Conservation (phyloP, 768 basidiomycete genomes). For the Trametes cingulata region DNA sequence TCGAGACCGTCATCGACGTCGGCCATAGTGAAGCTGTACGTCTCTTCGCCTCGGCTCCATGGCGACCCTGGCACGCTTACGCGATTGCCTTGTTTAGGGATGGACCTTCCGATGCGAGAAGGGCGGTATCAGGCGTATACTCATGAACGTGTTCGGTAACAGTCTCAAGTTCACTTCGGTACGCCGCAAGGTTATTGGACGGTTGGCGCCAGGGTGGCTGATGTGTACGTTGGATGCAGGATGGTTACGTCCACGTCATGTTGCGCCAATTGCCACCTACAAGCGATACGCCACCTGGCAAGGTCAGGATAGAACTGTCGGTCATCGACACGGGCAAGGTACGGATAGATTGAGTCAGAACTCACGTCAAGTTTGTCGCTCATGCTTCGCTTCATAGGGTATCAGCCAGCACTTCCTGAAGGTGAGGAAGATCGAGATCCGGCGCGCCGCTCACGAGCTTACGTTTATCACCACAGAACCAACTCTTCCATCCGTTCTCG, state of each 20-base stretch:
- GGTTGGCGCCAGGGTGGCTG: too few relatives aligned
- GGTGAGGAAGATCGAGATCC: slow-evolving; percentile 41
- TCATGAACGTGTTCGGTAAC: slow-evolving; percentile 96
- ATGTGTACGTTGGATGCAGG: slow-evolving; percentile 41
- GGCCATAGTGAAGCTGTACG: slow-evolving; percentile 68
- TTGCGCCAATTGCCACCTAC: slow-evolving; percentile 70
- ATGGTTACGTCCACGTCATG: slow-evolving; percentile 85
- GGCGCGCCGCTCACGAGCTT: neutral
- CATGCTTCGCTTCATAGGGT: too few relatives aligned
- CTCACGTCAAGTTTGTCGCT: neutral
- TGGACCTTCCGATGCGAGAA: slow-evolving; percentile 90
- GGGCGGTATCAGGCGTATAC: slow-evolving; percentile 85
- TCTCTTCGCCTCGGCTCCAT: slow-evolving; percentile 6
- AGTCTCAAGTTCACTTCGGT: slow-evolving; percentile 91
- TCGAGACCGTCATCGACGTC: slow-evolving; percentile 90
- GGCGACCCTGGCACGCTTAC: neutral
- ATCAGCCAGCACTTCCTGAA: slow-evolving; percentile 93
- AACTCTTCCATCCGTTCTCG: slow-evolving; percentile 95
- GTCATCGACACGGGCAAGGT: slow-evolving; percentile 92
- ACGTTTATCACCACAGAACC: slow-evolving; percentile 55
- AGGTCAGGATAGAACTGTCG: slow-evolving; percentile 76
- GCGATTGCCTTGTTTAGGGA: slow-evolving; percentile 47
- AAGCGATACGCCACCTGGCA: slow-evolving; percentile 53
- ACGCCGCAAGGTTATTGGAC: too few relatives aligned
- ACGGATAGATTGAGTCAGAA: slow-evolving; percentile 1